phyloP scores from a whole-genome alignment of 495 filamentous ascomycete species.

The Aspergillus leporis region DNA sequence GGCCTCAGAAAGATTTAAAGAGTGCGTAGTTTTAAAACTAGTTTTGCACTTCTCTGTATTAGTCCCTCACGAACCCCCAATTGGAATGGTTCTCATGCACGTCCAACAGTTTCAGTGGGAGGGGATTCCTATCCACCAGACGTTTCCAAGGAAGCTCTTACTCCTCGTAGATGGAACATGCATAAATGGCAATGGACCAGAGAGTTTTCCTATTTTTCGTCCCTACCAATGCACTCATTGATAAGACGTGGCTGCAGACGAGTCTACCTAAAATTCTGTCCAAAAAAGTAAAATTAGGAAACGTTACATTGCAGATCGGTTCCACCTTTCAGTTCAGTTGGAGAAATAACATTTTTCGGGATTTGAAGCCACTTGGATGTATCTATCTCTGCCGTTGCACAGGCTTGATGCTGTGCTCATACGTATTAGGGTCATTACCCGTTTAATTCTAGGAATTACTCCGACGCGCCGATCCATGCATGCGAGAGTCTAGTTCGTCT shows the following conservation, averaged over 20 bases:
- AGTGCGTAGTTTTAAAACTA: too few relatives aligned
- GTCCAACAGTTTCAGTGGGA: constrained; percentile 2
- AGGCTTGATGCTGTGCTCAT: not conserved
- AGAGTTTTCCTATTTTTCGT: not conserved
- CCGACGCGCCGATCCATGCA: not conserved
- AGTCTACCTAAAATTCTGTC: constrained; percentile 6
- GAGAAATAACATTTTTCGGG: not conserved
- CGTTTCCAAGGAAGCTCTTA: not conserved
- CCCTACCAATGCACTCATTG: not conserved
- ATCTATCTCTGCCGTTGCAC: not conserved
- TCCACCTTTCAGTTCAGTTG: not conserved
- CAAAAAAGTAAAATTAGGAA: constrained; percentile 1
- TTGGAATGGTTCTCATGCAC: constrained; percentile 1
- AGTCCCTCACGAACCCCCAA: not conserved
- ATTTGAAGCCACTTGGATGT: constrained; percentile 2
- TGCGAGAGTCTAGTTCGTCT: not conserved
- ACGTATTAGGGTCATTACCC: not conserved
- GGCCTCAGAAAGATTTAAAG: too few relatives aligned
- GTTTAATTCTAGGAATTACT: not conserved
- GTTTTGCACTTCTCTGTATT: too few relatives aligned
- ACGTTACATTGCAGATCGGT: constrained; percentile 7
- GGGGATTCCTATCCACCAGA: not conserved
- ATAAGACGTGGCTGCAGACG: not conserved
- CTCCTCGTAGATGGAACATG: not conserved
- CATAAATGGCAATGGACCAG: not conserved